phyloP scores from a whole-genome alignment of 805 yeast genomes.

The Kurtzmaniella fragi region DNA sequence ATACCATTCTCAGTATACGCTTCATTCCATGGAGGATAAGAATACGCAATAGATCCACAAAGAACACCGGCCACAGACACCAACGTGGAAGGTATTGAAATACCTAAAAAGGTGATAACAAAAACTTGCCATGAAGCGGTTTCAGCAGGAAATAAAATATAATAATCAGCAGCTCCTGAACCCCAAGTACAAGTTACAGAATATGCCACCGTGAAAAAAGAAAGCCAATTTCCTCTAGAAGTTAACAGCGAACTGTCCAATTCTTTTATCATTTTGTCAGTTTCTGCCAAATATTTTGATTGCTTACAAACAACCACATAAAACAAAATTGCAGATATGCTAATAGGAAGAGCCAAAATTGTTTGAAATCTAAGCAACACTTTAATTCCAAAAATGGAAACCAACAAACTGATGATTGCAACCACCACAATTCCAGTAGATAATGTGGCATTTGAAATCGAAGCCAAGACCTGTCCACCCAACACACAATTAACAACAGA shows the following conservation, averaged over 20 bases:
- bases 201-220: conserved; percentile 31
- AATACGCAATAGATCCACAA: conserved; percentile 27
- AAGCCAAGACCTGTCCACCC: conserved; percentile 30
- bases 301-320: conserved; percentile 27
- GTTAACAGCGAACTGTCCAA: conserved; percentile 12
- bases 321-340: conserved; percentile 22
- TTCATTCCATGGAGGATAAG: conserved; percentile 26
- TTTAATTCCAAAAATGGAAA: conserved; percentile 29
- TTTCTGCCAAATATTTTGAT: conserved; percentile 11
- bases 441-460: conserved; percentile 20
- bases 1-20: conserved; percentile 24
- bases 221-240: conserved; percentile 26
- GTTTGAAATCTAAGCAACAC: conserved; percentile 26
- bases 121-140: conserved; percentile 22
- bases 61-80: conserved; percentile 26
- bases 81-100: conserved; percentile 27
- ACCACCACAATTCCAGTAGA: conserved; percentile 28
- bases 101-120: conserved; percentile 22
- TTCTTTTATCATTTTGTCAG: conserved; percentile 16
- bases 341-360: conserved; percentile 23
- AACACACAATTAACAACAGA: conserved; percentile 33
- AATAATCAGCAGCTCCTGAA: conserved; percentile 29
- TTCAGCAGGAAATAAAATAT: conserved; percentile 25
- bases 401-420: conserved; percentile 19
- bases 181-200: conserved; percentile 36